Percentiles rank a stretch among this genome's conserved stretches.
Conservation (phyloP, 2,329 filamentous ascomycete genomes). For the Stenocarpella maydis region DNA sequence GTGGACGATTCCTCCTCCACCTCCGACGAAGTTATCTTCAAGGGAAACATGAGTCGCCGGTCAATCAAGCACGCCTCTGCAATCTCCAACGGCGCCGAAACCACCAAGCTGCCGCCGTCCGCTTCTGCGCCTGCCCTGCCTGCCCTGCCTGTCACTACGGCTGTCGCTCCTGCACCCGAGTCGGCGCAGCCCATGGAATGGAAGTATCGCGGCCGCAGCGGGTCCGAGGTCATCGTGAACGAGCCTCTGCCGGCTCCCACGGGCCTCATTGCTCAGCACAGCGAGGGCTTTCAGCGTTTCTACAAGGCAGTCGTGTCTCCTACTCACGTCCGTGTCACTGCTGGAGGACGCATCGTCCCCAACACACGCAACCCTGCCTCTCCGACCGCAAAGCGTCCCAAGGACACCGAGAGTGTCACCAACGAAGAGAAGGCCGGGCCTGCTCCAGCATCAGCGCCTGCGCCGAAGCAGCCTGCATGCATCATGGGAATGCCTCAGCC, state of each 20-base stretch:
- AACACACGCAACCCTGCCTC: constrained; percentile 64
- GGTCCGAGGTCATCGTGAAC: constrained; percentile 51
- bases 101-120: neutral
- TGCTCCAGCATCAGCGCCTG: constrained; percentile 8
- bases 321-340: constrained; percentile 72
- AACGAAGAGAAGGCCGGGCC: constrained; percentile 33
- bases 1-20: constrained; percentile 47
- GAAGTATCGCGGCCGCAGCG: constrained; percentile 56
- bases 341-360: constrained; percentile 72
- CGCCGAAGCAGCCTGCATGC: constrained; percentile 36
- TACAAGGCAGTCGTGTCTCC: constrained; percentile 74
- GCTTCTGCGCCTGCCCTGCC: neutral
- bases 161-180: constrained; percentile 1
- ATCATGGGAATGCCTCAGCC: constrained; percentile 41
- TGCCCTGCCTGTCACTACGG: neutral
- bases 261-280: constrained; percentile 62
- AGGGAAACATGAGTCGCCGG: constrained; percentile 45
- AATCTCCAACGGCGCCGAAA: neutral
- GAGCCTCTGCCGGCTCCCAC: constrained; percentile 63
- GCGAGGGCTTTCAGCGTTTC: constrained; percentile 73
- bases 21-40: constrained; percentile 49
- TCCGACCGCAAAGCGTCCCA: constrained; percentile 59
- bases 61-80: constrained; percentile 28
- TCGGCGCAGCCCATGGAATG: constrained; percentile 41
- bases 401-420: constrained; percentile 46